Evolutionary conservation across 1,284 basidiomycete species (phyloP), one percentile per base, ranked within the genome.

Genomic region (Rhodotorula sp.): DNA sequence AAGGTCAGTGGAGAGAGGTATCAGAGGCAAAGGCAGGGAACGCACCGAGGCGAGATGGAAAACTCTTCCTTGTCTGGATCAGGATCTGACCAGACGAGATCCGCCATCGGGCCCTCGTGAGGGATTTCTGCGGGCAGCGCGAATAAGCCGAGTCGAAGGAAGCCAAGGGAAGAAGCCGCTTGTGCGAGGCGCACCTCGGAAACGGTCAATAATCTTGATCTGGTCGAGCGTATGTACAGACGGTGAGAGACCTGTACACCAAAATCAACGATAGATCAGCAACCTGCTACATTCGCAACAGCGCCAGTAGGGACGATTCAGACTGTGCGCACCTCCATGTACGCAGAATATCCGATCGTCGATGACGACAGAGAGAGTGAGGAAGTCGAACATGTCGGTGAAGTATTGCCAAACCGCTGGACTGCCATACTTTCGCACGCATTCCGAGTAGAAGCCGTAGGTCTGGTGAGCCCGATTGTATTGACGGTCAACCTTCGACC

Each of bases 101-200:
- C 96, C n/a, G 95, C 95, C 94, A 99, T 99, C 8, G 96, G 95
- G 2, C 96, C 96, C 82, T 99, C 96, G 79, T 99, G 96, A 53
- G 96, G 96, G 71, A 99, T 98, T 84, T 99, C 96, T 91, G 79
- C 54, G 47, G 54, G 64, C 65, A 2, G 20, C n/a, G n/a, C n/a
- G 20, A 9, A 27, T 9, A 9, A 10, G 22, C 2, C 10, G 29
- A 15, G 20, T 54, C n/a, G 54, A 44, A 29, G 15, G 0, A 44
- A 29, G 22, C 17, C 4, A n/a, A 49, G 55, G 34, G 22, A 8
- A 36, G 59, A 19, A 59, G 44, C 10, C 2, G 34, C 20, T 4
- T 8, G 8, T 17, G 7, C 34, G n/a, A 17, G n/a, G 66, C 81
- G 71, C 68, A 90, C 91, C 91, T 85, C 95, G 86, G 84, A 99